These are phyloP conservation scores for Calocera viscosa DNA, from an alignment of 768 basidiomycete species.

Conservation along the genomic window DNA sequence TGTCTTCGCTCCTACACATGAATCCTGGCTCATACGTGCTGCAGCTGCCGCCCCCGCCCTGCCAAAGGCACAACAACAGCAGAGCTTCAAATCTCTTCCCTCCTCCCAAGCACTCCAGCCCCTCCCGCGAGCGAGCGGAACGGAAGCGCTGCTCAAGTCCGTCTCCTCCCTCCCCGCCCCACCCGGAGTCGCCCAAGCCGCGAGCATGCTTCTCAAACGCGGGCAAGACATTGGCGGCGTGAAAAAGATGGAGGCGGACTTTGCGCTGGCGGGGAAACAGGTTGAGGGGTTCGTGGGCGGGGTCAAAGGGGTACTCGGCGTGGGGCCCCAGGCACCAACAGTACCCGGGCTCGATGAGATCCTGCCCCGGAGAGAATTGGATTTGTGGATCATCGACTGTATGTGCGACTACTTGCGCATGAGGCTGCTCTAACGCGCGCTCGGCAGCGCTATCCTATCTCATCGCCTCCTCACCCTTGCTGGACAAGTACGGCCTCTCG, in stretches of 20 bases:
- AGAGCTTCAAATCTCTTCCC: background rate
- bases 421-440: background rate
- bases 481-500: constrained; percentile 4
- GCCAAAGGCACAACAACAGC: background rate
- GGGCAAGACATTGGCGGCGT: background rate
- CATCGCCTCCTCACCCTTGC: background rate
- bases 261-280: background rate
- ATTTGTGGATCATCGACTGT: constrained; percentile 1
- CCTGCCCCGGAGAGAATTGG: background rate
- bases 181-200: background rate
- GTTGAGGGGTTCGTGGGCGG: background rate
- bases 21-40: background rate
- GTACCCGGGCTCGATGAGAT: background rate
- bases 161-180: background rate
- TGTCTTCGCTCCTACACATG: background rate
- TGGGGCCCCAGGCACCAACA: background rate
- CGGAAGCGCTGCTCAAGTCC: background rate
- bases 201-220: background rate
- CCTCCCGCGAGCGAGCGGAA: background rate
- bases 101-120: background rate
- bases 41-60: background rate
- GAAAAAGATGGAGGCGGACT: too few species aligned
- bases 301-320: background rate
- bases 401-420: background rate
- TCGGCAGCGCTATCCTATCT: background rate